These are phyloP conservation scores for Fusarium neocosmosporiellum DNA, from an alignment of 2,329 filamentous ascomycete species.

Conservation along the genomic window DNA sequence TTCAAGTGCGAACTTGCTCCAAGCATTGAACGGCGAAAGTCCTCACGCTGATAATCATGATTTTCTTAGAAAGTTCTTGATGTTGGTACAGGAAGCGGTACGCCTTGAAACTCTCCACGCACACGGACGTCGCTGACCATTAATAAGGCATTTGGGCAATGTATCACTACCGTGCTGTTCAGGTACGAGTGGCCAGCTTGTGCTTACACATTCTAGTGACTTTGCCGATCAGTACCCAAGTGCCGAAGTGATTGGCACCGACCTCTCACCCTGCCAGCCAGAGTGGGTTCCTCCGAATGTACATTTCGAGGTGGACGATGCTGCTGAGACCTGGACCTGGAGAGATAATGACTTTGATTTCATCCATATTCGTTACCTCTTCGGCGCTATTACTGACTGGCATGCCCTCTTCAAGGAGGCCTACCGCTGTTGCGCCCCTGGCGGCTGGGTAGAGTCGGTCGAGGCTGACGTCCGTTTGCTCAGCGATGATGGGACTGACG, in stretches of 20 bases:
- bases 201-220: background rate
- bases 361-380: conserved; percentile 20
- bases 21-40: no score
- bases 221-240: conserved; percentile 16
- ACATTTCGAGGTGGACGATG: conserved; percentile 19
- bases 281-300: conserved; percentile 15
- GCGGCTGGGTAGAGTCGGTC: conserved; percentile 16
- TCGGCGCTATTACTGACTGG: conserved; percentile 15
- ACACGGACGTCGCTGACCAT: background rate
- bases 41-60: background rate
- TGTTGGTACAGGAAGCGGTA: conserved; percentile 36
- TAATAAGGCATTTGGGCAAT: conserved; percentile 15
- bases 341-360: conserved; percentile 9
- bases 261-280: conserved; percentile 17
- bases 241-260: conserved; percentile 10
- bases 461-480: conserved; percentile 10
- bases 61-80: conserved; percentile 25
- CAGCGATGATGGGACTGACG: conserved; percentile 18
- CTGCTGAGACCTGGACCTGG: conserved; percentile 13
- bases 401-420: conserved; percentile 7
- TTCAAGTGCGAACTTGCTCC: background rate
- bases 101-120: background rate
- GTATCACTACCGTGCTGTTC: background rate
- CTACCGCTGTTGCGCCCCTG: conserved; percentile 6
- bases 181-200: background rate